Base-by-base conservation (phyloP, 192 early-diverging fungal species). In the Coemansia sp. region DNA sequence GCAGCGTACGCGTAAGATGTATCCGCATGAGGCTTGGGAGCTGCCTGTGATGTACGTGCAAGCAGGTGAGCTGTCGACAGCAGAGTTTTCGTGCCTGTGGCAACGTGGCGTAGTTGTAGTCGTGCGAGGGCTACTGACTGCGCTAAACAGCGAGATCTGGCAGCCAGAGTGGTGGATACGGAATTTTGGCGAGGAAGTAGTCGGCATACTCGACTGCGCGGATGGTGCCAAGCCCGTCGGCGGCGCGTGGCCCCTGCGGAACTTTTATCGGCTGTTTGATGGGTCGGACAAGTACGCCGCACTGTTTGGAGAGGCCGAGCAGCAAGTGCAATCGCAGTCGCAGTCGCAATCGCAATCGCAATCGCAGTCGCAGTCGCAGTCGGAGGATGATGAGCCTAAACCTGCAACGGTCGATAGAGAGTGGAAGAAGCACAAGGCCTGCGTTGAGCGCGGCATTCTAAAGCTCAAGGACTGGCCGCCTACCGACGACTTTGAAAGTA, bases 381-480 rank as follows among this genome's bases (percentile, higher is more conserved):
- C 34, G 8, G 34, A 8, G 34, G 34, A 36, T 8, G 34, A 36
- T 8, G 0, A 36, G 34, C 34, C 34, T 6, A 6, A 36, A n/a
- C 3, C 1, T 1, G n/a, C 2, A 11, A 0, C 50, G 23, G 8
- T 0, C 11, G 50, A 51, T 5, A 5, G 8, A 19, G n/a, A 1
- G 23, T 81, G 82, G 69, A 64, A 60, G 9, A 45, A 59, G 31
- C 80, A 72, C 44, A 73, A 62, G 21, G 29, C 12, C 10, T 45
- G 32, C n/a, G 61, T 73, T 10, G 11, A 55, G 59, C 1, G 5
- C 10, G 41, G 67, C 55, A 90, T 85, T 17, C 60, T 77, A 10
- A 86, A 85, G 70, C 63, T 86, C 0, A 85, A 85, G 77, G 90
- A 93, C 72, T 92, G 90, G 88, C 92, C 90, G 31, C 83, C 88